Evolutionary conservation across 257 asterid genomes (phyloP), one percentile per base, ranked within the genome.

Genomic region (Phtheirospermum japonicum): DNA sequence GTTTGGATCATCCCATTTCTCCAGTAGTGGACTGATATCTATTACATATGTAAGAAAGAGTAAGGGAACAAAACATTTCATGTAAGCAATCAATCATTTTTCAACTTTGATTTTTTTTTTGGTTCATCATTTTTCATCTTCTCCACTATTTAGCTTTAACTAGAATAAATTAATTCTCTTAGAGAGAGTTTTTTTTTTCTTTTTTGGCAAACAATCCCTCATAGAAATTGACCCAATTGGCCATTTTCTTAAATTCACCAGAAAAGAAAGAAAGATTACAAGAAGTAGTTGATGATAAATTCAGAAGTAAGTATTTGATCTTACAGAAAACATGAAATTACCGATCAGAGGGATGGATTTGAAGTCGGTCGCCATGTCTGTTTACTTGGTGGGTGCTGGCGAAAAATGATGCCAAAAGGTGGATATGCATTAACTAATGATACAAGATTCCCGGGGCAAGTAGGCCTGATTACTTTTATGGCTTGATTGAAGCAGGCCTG

Each of bases 261-360:
- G 16, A 9, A 19, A 23, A 26, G 18, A 57, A 14, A 55, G 13
- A 12, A 6, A 36, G 7, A n/a, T n/a, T n/a, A 42, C 8, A 50
- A 36, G 20, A 39, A 54, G 13, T 5, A 28, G 13, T 39, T 5
- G 48, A 4, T 13, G 19, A 11, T 48, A 26, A 19, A 1, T 5
- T 28, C 59, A 23, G 23, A 32, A 7, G 1, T 4, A 36, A 14
- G 4, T 20, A 70, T 0, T 49, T 39, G 4, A 17, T 14, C 36
- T 5, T 17, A 28, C 33, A 34, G 40, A 28, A 33, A 33, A 19
- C 13, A 9, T 10, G 10, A 32, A 39, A 39, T 2, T 69, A 92
- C 97, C 99, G 63, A 92, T 83, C 50, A 92, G 0, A 63, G 96
- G 96, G 70, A 92, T 83, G 23, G 81, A 83, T 73, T 81, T 76